Percentiles rank a stretch among this genome's conserved stretches.
Conservation (phyloP, 805 yeast genomes). For the Blastobotrys robertii region DNA sequence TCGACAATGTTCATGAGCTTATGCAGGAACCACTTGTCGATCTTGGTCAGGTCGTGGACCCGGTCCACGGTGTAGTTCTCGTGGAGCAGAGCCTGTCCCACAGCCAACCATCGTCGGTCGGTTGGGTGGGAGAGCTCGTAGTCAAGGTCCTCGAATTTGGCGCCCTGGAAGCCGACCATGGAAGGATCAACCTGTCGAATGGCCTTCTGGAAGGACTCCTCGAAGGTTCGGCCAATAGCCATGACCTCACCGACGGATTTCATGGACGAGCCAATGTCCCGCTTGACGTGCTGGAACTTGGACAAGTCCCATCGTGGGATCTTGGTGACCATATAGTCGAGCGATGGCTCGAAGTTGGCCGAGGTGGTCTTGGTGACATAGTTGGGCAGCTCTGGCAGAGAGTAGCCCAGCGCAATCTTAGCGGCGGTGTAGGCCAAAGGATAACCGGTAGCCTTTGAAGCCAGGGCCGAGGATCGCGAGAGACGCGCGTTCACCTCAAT, state of each 20-base stretch:
- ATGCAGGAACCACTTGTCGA: conserved; percentile 92
- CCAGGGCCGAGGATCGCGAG: conserved; percentile 94
- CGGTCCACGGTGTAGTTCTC: conserved; percentile 85
- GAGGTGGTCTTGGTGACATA: conserved; percentile 94
- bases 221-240: conserved; percentile 97
- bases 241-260: conserved; percentile 98
- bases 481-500: conserved; percentile 97
- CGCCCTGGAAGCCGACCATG: conserved; percentile 82
- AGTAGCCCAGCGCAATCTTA: conserved; percentile 88
- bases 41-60: conserved; percentile 85
- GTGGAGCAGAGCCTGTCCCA: conserved; percentile 90
- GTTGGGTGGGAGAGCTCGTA: conserved; percentile 75
- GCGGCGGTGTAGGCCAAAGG: conserved; percentile 99
- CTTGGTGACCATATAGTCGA: conserved; percentile 93
- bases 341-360: conserved; percentile 94
- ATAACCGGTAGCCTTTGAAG: conserved; percentile 97
- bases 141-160: conserved; percentile 64
- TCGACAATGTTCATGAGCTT: conserved; percentile 88
- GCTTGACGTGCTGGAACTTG: conserved; percentile 90
- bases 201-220: conserved; percentile 96
- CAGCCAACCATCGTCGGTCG: conserved; percentile 96
- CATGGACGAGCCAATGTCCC: conserved; percentile 93
- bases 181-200: conserved; percentile 93
- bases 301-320: conserved; percentile 98
- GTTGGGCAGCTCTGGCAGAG: conserved; percentile 90